Conservation (phyloP, 306 rosid species). For the Dicorynia guianensis region DNA sequence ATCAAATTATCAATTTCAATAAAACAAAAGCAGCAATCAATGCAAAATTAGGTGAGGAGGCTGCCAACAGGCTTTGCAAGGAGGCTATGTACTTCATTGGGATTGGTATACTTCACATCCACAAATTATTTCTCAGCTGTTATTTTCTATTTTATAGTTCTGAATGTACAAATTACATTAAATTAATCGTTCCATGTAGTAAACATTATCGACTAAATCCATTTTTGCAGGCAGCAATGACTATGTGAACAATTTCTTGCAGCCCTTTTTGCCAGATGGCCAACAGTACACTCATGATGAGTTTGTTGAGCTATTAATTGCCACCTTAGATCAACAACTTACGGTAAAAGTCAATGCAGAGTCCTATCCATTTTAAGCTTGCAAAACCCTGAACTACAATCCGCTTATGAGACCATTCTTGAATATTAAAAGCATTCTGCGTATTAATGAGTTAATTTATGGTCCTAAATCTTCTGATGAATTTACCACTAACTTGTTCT, state of each 20-base stretch:
- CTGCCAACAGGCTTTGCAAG: conserved; percentile 61
- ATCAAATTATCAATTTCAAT: conserved; percentile 69
- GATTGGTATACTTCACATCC: conserved; percentile 55
- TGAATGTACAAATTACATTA: background rate
- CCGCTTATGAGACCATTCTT: background rate
- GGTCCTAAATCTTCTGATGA: no score
- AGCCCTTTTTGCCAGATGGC: conserved; percentile 79
- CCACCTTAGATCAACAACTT: conserved; percentile 67
- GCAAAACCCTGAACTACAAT: background rate
- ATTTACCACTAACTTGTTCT: background rate
- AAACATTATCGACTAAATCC: background rate
- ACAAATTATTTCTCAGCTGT: conserved; percentile 3
- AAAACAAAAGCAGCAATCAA: conserved; percentile 56
- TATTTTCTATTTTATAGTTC: conserved; percentile 42
- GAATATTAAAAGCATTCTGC: background rate
- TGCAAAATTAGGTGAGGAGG: conserved; percentile 59
- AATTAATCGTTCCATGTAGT: background rate
- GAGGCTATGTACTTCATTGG: conserved; percentile 82
- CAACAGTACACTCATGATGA: conserved; percentile 87
- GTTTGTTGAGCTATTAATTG: conserved; percentile 56
- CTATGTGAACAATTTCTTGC: conserved; percentile 87
- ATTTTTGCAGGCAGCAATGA: conserved; percentile 79
- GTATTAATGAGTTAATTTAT: background rate
- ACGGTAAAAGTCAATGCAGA: conserved; percentile 35
- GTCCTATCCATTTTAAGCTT: background rate